Percentiles rank a stretch among this genome's conserved stretches.
Evolutionary conservation across 169 alveolate species (phyloP).

Genomic region (Eimeria brunetti): DNA sequence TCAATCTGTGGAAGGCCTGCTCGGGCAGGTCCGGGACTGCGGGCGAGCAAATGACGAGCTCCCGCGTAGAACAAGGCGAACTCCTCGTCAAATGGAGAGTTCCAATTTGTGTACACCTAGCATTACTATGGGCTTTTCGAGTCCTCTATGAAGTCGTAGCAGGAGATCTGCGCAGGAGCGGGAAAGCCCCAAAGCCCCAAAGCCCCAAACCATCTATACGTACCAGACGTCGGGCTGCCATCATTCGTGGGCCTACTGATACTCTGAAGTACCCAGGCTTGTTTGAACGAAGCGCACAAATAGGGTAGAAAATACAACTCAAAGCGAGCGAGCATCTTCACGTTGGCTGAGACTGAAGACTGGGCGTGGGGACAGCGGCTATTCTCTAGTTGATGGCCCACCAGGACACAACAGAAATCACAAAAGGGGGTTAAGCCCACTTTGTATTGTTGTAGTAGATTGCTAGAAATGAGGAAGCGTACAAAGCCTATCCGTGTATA

Average conservation of each 20-base stretch:
- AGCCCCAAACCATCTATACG: neutral
- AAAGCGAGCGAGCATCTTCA: neutral
- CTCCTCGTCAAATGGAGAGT: neutral
- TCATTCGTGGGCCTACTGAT: neutral
- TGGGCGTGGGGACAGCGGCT: neutral
- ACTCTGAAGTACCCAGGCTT: neutral
- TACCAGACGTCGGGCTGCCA: neutral
- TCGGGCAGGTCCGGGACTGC: neutral
- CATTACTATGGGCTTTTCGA: neutral
- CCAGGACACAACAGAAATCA: neutral
- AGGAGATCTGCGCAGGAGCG: neutral
- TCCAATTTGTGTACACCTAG: neutral
- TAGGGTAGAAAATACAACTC: neutral
- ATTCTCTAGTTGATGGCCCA: neutral
- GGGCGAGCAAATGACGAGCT: neutral
- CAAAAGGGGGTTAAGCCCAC: neutral
- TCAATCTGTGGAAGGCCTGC: neutral
- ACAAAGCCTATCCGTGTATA: neutral
- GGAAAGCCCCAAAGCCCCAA: conserved; percentile 28
- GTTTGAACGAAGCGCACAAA: neutral
- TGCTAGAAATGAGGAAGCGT: neutral
- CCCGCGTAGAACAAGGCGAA: neutral
- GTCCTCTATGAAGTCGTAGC: neutral
- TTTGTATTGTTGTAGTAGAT: neutral
- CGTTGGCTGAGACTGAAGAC: neutral